Evolutionary conservation across 1,284 basidiomycete genomes (phyloP).

Genomic region (Puccinia novopanici): DNA sequence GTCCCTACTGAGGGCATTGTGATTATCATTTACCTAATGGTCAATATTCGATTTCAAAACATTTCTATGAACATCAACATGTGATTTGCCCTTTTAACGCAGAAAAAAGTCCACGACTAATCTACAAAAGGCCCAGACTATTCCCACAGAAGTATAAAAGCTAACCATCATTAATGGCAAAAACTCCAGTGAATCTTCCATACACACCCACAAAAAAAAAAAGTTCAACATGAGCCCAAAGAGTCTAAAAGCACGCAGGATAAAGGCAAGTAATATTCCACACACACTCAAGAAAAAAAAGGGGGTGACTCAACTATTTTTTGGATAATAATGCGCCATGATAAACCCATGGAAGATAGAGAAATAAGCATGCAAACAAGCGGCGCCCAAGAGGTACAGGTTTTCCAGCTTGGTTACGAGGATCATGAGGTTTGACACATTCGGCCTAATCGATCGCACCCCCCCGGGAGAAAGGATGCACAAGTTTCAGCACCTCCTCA

Average conservation of each 20-base stretch:
- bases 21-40: no score
- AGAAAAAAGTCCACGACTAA: conserved; percentile 46
- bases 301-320: conserved; percentile 52
- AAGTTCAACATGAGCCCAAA: neutral
- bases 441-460: conserved; percentile 65
- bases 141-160: conserved; percentile 57
- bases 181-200: conserved; percentile 53
- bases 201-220: neutral
- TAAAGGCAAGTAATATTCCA: neutral
- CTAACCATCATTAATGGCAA: conserved; percentile 58
- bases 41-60: no score
- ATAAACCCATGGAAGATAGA: conserved; percentile 62
- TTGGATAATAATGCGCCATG: neutral
- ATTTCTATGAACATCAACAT: no score
- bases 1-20: no score
- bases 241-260: neutral
- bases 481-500: no score
- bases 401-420: conserved; percentile 73
- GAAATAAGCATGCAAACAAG: conserved; percentile 69
- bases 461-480: neutral
- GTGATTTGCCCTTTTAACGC: neutral
- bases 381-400: conserved; percentile 75
- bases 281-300: conserved; percentile 17
- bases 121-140: conserved; percentile 56
- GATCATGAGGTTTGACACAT: conserved; percentile 70